Conservation (phyloP, 208 protist species). For the Crithidia brevicula region DNA sequence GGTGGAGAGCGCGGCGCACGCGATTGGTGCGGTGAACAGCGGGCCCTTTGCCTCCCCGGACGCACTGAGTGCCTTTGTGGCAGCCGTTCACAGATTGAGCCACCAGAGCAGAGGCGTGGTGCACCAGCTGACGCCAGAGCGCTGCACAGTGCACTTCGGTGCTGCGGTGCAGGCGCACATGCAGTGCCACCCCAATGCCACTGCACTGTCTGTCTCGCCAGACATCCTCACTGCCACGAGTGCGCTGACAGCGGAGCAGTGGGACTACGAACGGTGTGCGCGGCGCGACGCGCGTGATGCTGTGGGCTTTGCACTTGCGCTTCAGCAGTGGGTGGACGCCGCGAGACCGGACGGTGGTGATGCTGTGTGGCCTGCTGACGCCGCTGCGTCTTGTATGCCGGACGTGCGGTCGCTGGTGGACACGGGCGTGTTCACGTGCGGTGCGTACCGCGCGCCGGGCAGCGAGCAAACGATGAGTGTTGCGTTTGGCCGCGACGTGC, state of each 20-base stretch:
- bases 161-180: neutral
- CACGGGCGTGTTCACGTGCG: conserved; percentile 27
- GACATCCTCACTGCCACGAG: neutral
- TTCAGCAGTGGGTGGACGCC: neutral
- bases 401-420: conserved; percentile 29
- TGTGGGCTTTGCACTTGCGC: neutral
- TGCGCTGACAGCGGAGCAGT: neutral
- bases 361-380: neutral
- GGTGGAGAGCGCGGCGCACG: neutral
- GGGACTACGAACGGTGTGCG: neutral
- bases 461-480: conserved; percentile 22
- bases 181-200: no score
- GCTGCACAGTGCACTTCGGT: neutral
- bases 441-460: conserved; percentile 9
- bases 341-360: neutral
- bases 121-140: neutral
- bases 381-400: neutral
- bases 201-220: no score
- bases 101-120: neutral
- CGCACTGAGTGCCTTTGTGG: conserved; percentile 14
- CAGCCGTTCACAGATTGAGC: conserved; percentile 5
- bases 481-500: conserved; percentile 31
- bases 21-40: neutral
- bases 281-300: neutral
- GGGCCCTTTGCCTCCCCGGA: conserved; percentile 9